Base-by-base conservation (phyloP, 441 rosid species). In the Gossypium davidsonii region DNA sequence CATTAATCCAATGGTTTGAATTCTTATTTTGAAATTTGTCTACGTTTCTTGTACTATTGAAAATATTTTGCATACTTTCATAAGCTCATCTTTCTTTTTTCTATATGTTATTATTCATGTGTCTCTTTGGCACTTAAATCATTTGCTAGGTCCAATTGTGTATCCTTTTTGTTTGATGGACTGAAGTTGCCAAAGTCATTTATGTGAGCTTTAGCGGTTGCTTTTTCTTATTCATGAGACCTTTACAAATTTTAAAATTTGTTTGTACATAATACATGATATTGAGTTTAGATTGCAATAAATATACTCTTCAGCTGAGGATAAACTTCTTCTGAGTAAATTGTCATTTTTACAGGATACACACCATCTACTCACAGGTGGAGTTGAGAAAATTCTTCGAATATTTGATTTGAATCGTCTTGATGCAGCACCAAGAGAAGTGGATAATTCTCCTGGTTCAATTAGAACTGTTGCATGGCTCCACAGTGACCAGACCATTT, bases 401-500 rank as follows among this genome's bases (percentile, higher is more conserved):
- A 83, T 92, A 59, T 91, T 85, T 79, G 93, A 94, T 82, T 75
- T 94, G 86, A 92, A 92, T 77, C 79, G 88, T 49, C 93, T 84
- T 46, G 98, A 94, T 76, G 98, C 90, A 72, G 78, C 96, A 42
- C 94, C 96, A 26, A 89, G 89, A 85, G 88, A 90, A 86, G 87
- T 92, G 71, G 93, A 83, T 74, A 83, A 79, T 12, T 88, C 96
- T 28, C 90, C 96, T 65, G 93, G 97, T 79, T 91, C 98, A 75
- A 81, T 94, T 28, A 80, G 97, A 84, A 89, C 97, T 23, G 92
- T 87, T 46, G 90, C 96, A 17, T 94, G 98, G 98, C 92, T 94
- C 79, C 98, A 92, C 72, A 88, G 88, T 75, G 97, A 94, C 76
- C 94, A 92, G 81, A 92, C 97, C 37, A 91, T 94, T 59, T 69